A percentile compares a stretch with the other conserved stretches of the same genome.
Conservation (phyloP, 1,284 basidiomycete species). For the Neotropicomus parvogracilis region DNA sequence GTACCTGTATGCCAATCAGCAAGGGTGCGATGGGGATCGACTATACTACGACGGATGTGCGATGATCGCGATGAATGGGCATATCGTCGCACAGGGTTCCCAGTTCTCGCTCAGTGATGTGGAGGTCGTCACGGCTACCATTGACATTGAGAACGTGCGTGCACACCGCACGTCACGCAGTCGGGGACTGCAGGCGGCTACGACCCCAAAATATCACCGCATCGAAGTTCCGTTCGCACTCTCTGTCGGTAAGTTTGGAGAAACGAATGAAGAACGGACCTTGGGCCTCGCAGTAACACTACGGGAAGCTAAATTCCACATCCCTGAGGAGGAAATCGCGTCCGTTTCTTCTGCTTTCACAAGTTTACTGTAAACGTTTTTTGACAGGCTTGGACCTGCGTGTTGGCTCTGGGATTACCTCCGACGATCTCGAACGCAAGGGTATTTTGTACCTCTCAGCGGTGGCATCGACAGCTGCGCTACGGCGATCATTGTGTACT, state of each 20-base stretch:
- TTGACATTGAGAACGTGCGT: constrained; percentile 93
- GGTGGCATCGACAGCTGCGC: constrained; percentile 99
- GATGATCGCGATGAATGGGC: constrained; percentile 93
- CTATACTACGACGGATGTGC: constrained; percentile 98
- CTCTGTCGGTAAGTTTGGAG: constrained; percentile 66
- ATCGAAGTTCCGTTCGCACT: constrained; percentile 78
- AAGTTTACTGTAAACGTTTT: constrained; percentile 1
- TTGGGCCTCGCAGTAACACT: constrained; percentile 43
- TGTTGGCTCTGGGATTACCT: constrained; percentile 99
- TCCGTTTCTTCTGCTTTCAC: constrained; percentile 38
- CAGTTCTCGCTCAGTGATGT: constrained; percentile 96
- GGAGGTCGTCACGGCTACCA: constrained; percentile 91
- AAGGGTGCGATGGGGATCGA: constrained; percentile 97
- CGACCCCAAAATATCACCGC: constrained; percentile 69
- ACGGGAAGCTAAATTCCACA: constrained; percentile 74
- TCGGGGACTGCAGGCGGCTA: constrained; percentile 87
- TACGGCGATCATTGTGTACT: constrained; percentile 91
- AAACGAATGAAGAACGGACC: constrained; percentile 49
- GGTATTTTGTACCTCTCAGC: constrained; percentile 94
- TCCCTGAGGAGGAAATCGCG: constrained; percentile 97
- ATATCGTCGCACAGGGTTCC: constrained; percentile 89
- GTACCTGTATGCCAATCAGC: constrained; percentile 98
- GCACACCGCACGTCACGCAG: constrained; percentile 81
- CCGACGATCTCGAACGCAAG: constrained; percentile 87
- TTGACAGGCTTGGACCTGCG: constrained; percentile 82